A percentile compares a stretch with the other conserved stretches of the same genome.
Evolutionary conservation across 2,329 filamentous ascomycete species (phyloP).

Genomic region (Clonostachys rhizophaga): DNA sequence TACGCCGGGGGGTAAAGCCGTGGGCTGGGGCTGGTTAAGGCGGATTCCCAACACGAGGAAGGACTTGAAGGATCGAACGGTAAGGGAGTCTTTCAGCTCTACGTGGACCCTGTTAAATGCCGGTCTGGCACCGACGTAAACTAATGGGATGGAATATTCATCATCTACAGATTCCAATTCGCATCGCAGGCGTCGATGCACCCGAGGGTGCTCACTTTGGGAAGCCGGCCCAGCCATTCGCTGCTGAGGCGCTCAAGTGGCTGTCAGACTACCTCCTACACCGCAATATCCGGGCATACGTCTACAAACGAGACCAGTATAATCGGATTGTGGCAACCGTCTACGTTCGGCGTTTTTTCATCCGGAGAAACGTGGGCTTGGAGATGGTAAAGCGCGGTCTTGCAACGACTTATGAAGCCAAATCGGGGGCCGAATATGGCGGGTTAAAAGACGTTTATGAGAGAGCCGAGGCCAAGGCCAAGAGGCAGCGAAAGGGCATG

Average conservation of each 20-base stretch:
- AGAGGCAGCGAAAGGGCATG: slow-evolving; percentile 61
- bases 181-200: slow-evolving; percentile 88
- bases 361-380: slow-evolving; percentile 76
- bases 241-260: slow-evolving; percentile 77
- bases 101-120: not conserved
- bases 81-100: slow-evolving; percentile 28
- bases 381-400: slow-evolving; percentile 84
- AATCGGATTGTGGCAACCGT: slow-evolving; percentile 86
- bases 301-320: slow-evolving; percentile 88
- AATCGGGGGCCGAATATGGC: slow-evolving; percentile 85
- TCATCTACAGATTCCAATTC: slow-evolving; percentile 67
- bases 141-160: not conserved
- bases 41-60: slow-evolving; percentile 65
- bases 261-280: slow-evolving; percentile 68
- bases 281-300: slow-evolving; percentile 72
- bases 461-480: slow-evolving; percentile 62
- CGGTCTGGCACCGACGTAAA: not conserved
- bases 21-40: slow-evolving; percentile 92
- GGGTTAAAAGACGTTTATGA: slow-evolving; percentile 61
- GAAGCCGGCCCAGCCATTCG: slow-evolving; percentile 76
- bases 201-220: slow-evolving; percentile 94
- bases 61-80: slow-evolving; percentile 71
- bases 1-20: slow-evolving; percentile 81
- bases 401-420: slow-evolving; percentile 92
- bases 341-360: slow-evolving; percentile 63